These are phyloP conservation scores for Linderniella brevidens DNA, from an alignment of 257 asterid species.

Conservation along the genomic window DNA sequence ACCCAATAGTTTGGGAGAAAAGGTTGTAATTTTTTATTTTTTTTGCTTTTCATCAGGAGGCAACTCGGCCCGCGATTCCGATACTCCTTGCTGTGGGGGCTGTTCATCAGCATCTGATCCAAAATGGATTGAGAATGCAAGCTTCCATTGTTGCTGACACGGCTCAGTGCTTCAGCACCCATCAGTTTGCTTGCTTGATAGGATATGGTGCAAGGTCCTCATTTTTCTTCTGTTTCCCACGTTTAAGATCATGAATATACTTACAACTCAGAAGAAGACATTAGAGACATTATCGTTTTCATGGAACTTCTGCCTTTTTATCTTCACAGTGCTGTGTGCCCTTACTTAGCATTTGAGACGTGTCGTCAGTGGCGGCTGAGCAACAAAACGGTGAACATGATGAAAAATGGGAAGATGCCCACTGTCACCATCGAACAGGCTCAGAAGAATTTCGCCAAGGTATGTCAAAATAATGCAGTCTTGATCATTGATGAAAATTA, in stretches of 20 bases:
- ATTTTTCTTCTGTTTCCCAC: slow-evolving; percentile 9
- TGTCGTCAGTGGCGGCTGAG: slow-evolving; percentile 99
- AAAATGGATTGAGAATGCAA: slow-evolving; percentile 91
- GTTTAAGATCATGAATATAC: background rate
- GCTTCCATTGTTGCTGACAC: slow-evolving; percentile 98
- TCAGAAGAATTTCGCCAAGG: slow-evolving; percentile 94
- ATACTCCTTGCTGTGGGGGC: slow-evolving; percentile 98
- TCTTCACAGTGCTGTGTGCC: slow-evolving; percentile 76
- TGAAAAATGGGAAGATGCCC: slow-evolving; percentile 99
- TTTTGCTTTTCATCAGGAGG: slow-evolving; percentile 38
- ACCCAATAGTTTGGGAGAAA: background rate
- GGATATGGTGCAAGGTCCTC: slow-evolving; percentile 99
- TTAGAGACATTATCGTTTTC: background rate
- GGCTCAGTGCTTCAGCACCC: slow-evolving; percentile 99
- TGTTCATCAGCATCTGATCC: slow-evolving; percentile 97
- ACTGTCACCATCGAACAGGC: slow-evolving; percentile 95
- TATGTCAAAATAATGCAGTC: slow-evolving; percentile 12
- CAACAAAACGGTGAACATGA: slow-evolving; percentile 89
- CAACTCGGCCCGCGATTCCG: slow-evolving; percentile 96
- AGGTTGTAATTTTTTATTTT: slow-evolving; percentile 8
- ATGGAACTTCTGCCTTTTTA: slow-evolving; percentile 5
- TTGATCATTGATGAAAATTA: background rate
- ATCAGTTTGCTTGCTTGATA: slow-evolving; percentile 96
- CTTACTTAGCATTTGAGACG: slow-evolving; percentile 94
- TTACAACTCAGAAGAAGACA: background rate